A percentile compares a stretch with the other conserved stretches of the same genome.
Evolutionary conservation across 495 filamentous ascomycete genomes (phyloP).

Genomic region (Talaromyces trachyspermus): DNA sequence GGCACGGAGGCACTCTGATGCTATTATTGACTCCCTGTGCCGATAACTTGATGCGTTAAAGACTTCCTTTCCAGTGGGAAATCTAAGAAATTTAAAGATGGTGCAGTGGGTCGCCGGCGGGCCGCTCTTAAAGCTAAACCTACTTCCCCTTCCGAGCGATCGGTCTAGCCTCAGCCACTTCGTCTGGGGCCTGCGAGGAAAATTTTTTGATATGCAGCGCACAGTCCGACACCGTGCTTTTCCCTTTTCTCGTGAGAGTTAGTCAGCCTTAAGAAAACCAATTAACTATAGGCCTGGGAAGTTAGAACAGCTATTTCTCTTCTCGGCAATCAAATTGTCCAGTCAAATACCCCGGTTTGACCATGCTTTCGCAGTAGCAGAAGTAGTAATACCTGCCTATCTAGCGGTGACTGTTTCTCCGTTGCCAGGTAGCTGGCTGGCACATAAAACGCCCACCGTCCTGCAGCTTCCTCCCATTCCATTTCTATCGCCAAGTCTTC

Average conservation of each 20-base stretch:
- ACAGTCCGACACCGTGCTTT: too few species aligned
- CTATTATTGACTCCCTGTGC: too few species aligned
- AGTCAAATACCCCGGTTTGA: not conserved
- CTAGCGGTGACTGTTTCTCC: conserved; percentile 1
- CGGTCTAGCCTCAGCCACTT: conserved; percentile 4
- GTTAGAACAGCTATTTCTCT: too few species aligned
- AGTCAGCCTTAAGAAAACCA: not conserved
- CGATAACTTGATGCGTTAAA: too few species aligned
- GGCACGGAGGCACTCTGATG: too few species aligned
- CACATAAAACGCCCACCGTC: not conserved
- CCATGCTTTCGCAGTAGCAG: not conserved
- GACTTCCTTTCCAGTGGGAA: too few species aligned
- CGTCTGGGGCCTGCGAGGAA: too few species aligned
- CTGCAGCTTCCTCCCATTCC: not conserved
- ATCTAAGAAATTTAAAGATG: not conserved
- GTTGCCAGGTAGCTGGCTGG: not conserved
- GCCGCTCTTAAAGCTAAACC: too few species aligned
- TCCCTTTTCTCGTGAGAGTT: too few species aligned
- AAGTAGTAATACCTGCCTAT: not conserved
- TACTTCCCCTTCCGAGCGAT: too few species aligned
- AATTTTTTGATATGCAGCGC: too few species aligned
- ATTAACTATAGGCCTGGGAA: not conserved
- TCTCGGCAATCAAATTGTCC: too few species aligned
- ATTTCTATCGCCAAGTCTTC: conserved; percentile 2
- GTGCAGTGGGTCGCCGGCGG: not conserved